phyloP scores from a whole-genome alignment of 306 rosid genomes.

The Cicer yamashitae region DNA sequence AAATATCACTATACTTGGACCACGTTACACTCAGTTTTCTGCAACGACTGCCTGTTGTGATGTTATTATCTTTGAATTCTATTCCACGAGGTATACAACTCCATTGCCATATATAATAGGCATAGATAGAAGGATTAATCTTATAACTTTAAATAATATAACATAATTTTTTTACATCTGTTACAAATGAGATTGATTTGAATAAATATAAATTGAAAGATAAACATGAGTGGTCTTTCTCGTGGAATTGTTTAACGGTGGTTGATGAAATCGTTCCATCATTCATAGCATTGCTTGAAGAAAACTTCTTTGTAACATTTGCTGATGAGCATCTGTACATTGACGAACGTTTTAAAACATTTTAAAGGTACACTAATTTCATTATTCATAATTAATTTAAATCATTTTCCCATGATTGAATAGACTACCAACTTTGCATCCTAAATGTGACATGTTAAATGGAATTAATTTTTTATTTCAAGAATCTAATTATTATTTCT shows the following conservation, averaged over 20 bases:
- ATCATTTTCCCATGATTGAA: too few species aligned
- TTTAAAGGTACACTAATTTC: conserved; percentile 58
- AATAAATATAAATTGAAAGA: conserved; percentile 34
- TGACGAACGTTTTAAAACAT: conserved; percentile 63
- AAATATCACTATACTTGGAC: conserved; percentile 70
- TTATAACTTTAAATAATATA: background rate
- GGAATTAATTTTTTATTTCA: conserved; percentile 20
- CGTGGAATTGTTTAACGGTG: conserved; percentile 72
- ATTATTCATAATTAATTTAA: too few species aligned
- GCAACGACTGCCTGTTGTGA: conserved; percentile 51
- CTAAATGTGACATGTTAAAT: background rate
- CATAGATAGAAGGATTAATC: background rate
- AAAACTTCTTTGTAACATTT: conserved; percentile 44
- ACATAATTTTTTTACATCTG: conserved; percentile 30
- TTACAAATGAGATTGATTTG: conserved; percentile 48
- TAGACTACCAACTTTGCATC: too few species aligned
- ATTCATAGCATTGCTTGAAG: conserved; percentile 65
- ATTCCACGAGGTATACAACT: conserved; percentile 52
- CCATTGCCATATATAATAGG: background rate
- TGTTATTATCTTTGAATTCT: conserved; percentile 36
- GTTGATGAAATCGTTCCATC: conserved; percentile 78
- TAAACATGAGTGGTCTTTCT: conserved; percentile 65
- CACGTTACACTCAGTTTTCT: conserved; percentile 61
- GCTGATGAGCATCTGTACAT: conserved; percentile 57
- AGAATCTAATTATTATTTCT: conserved; percentile 7